These are phyloP conservation scores for Penicillium sp. DNA, from an alignment of 2,329 filamentous ascomycete species.

Conservation along the genomic window DNA sequence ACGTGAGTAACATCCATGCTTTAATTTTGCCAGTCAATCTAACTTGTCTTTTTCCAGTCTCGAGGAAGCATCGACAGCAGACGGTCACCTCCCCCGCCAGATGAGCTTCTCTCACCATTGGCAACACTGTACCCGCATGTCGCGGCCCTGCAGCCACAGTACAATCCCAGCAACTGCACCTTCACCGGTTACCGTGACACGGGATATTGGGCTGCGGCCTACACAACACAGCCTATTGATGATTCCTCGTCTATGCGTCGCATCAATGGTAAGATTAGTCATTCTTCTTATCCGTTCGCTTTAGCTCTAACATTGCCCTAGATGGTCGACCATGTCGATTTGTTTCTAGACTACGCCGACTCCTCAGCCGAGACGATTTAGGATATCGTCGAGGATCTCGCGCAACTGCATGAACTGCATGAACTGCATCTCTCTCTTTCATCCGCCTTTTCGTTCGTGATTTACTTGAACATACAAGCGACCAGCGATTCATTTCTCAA, in stretches of 20 bases:
- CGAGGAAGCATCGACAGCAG: conserved; percentile 28
- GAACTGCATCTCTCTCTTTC: conserved; percentile 2
- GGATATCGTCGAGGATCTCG: conserved; percentile 21
- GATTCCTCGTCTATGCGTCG: conserved; percentile 21
- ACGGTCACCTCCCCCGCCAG: conserved; percentile 26
- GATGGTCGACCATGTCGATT: conserved; percentile 27
- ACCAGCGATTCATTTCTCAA: background rate
- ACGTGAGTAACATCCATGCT: conserved; percentile 27
- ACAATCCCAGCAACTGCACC: conserved; percentile 27
- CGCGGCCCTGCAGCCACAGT: conserved; percentile 33
- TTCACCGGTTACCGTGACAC: conserved; percentile 29
- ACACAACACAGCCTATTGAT: conserved; percentile 24
- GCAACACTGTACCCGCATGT: conserved; percentile 38
- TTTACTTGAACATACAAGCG: background rate
- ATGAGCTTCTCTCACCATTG: conserved; percentile 32
- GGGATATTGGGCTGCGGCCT: conserved; percentile 32
- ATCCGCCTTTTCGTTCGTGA: background rate
- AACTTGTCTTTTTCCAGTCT: conserved; percentile 12
- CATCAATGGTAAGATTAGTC: conserved; percentile 24
- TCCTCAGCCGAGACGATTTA: conserved; percentile 33
- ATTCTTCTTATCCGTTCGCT: conserved; percentile 3
- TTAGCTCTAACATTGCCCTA: conserved; percentile 15
- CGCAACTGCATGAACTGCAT: conserved; percentile 10
- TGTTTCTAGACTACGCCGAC: conserved; percentile 31
- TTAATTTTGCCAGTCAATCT: background rate